These are phyloP conservation scores for Parastagonospora avenae DNA, from an alignment of 2,329 filamentous ascomycete species.

Conservation along the genomic window DNA sequence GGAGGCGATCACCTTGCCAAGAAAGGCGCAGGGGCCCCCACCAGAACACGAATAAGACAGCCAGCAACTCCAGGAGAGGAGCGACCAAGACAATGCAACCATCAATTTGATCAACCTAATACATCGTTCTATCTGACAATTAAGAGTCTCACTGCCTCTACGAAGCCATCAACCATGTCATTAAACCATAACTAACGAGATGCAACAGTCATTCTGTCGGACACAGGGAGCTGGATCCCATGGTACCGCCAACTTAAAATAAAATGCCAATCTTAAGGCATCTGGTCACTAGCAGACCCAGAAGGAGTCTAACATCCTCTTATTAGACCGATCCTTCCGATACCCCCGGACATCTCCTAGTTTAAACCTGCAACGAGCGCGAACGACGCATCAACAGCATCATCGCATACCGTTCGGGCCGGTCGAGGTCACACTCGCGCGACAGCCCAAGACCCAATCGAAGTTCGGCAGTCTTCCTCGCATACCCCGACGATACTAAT, in stretches of 20 bases:
- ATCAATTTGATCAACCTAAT: too few species aligned
- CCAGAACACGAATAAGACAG: too few species aligned
- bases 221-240: not conserved
- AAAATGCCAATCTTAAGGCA: not conserved
- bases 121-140: too few species aligned
- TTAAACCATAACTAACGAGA: slow-evolving; percentile 57
- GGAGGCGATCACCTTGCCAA: too few species aligned
- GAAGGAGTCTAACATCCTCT: not conserved
- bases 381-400: not conserved
- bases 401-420: not conserved
- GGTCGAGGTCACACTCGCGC: not conserved
- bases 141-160: too few species aligned
- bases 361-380: not conserved
- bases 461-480: too few species aligned
- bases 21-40: too few species aligned
- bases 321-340: not conserved
- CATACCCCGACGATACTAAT: not conserved
- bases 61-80: too few species aligned
- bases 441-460: not conserved
- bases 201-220: slow-evolving; percentile 64
- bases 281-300: not conserved
- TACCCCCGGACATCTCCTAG: not conserved
- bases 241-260: not conserved
- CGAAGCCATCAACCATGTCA: too few species aligned
- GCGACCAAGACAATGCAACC: too few species aligned